phyloP scores from a whole-genome alignment of 2,329 filamentous ascomycete species.

The Ramularia collo-cygni region DNA sequence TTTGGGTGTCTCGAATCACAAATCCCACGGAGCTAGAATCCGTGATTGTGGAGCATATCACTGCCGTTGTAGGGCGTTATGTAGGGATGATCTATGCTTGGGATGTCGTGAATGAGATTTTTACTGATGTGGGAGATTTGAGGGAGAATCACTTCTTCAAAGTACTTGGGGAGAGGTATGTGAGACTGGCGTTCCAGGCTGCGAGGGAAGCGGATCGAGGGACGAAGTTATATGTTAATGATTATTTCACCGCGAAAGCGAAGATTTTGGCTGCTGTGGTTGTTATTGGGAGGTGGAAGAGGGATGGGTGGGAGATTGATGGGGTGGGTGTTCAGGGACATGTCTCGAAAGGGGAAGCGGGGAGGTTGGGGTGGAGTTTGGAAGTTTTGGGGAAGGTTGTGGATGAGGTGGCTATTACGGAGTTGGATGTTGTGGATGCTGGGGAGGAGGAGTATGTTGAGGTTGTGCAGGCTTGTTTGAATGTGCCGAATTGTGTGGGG shows the following conservation, averaged over 20 bases:
- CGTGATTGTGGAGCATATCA: slow-evolving; percentile 56
- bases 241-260: slow-evolving; percentile 51
- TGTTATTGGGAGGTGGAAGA: slow-evolving; percentile 56
- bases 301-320: slow-evolving; percentile 57
- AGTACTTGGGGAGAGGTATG: slow-evolving; percentile 63
- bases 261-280: slow-evolving; percentile 52
- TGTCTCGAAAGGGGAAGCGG: slow-evolving; percentile 38
- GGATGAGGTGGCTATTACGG: slow-evolving; percentile 56
- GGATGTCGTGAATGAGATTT: slow-evolving; percentile 57
- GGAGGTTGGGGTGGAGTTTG: slow-evolving; percentile 35
- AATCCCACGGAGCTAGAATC: slow-evolving; percentile 47
- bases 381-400: slow-evolving; percentile 45
- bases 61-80: slow-evolving; percentile 50
- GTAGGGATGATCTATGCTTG: slow-evolving; percentile 58
- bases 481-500: slow-evolving; percentile 54
- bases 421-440: slow-evolving; percentile 59
- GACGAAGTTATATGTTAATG: slow-evolving; percentile 70
- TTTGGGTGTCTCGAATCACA: slow-evolving; percentile 53
- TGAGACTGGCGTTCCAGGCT: slow-evolving; percentile 62
- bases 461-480: slow-evolving; percentile 49
- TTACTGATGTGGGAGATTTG: slow-evolving; percentile 56
- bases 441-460: slow-evolving; percentile 51
- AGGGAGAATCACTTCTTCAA: slow-evolving; percentile 58
- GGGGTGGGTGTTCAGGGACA: slow-evolving; percentile 58
- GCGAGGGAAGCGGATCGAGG: slow-evolving; percentile 59